These are phyloP conservation scores for Penicillium lagena DNA, from an alignment of 495 filamentous ascomycete genomes.

Conservation along the genomic window DNA sequence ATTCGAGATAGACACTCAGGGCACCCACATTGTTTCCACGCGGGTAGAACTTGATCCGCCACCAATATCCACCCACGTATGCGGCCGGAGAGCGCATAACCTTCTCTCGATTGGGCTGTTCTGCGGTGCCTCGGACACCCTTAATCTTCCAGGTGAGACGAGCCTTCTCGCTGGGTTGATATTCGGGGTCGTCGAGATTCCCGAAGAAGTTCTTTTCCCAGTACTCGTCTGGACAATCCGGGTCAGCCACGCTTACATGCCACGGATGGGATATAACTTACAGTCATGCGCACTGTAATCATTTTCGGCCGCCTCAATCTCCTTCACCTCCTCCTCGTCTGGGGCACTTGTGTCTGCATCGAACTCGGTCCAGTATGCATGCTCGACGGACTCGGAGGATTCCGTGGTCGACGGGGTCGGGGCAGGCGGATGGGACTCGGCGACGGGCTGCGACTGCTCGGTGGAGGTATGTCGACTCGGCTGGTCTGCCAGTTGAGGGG, in stretches of 20 bases:
- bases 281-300: conserved; percentile 50
- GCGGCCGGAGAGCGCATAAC: conserved; percentile 56
- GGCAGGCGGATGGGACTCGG: conserved; percentile 5
- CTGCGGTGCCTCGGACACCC: conserved; percentile 54
- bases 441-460: background rate
- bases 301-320: conserved; percentile 44
- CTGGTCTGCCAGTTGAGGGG: too few species aligned
- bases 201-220: conserved; percentile 56
- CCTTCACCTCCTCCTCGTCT: conserved; percentile 53
- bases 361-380: conserved; percentile 42
- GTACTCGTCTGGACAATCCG: conserved; percentile 35
- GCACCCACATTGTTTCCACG: conserved; percentile 56
- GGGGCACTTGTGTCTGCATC: conserved; percentile 53
- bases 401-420: conserved; percentile 3
- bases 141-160: conserved; percentile 56
- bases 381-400: conserved; percentile 18
- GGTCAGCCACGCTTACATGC: conserved; percentile 3
- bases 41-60: conserved; percentile 66
- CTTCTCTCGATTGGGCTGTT: conserved; percentile 50
- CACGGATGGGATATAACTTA: conserved; percentile 19
- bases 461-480: too few species aligned
- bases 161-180: conserved; percentile 43
- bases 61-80: conserved; percentile 56
- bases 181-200: conserved; percentile 54
- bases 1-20: conserved; percentile 60